Evolutionary conservation across 1,284 basidiomycete species (phyloP), one percentile per base, ranked within the genome.

Genomic region (Wallemia mellicola): DNA sequence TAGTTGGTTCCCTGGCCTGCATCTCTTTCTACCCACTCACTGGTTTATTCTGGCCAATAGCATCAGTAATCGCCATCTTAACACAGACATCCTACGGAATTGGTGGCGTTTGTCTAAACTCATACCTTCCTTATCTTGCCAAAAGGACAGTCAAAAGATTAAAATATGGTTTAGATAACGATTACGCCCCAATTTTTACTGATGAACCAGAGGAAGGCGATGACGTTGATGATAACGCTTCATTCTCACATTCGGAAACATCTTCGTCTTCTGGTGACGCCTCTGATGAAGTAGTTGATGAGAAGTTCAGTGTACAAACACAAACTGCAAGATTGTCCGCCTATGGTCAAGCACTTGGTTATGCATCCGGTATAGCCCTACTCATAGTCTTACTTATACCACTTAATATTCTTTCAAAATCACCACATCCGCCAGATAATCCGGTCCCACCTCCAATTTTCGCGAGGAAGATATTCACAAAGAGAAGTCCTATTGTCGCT

Each of bases 41-140:
- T 0, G 82, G 83, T 0, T 71, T 76, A 0, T 82, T 82, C 0
- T 83, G 81, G 84, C 71, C 73, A 1, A 64, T 81, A 15, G 75
- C 74, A 0, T 77, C 80, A 1, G 64, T 80, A 0, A 73, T 88
- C 2, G 77, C 83, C 0, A 75, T 85, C 48, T 69, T 76, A 1
- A 80, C 86, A 3, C 88, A 87, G 66, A 79, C 87, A 17, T 77
- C 80, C 0, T 89, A 89, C 63, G 83, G 86, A 0, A 81, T 80
- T 0, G 83, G 81, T 14, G 74, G 81, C 15, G 88, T 94, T 7
- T 86, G 86, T 32, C 79, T 87, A 73, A 94, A 94, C 66, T 79
- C 86, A 0, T 91, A 89, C 69, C 75, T 94, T 2, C 86, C 87
- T 0, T 73, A 72, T 0, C 73, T 91, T 1, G 83, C 85, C 0